Base-by-base conservation (phyloP, 495 filamentous ascomycete species). In the Mycothermus thermophilus region DNA sequence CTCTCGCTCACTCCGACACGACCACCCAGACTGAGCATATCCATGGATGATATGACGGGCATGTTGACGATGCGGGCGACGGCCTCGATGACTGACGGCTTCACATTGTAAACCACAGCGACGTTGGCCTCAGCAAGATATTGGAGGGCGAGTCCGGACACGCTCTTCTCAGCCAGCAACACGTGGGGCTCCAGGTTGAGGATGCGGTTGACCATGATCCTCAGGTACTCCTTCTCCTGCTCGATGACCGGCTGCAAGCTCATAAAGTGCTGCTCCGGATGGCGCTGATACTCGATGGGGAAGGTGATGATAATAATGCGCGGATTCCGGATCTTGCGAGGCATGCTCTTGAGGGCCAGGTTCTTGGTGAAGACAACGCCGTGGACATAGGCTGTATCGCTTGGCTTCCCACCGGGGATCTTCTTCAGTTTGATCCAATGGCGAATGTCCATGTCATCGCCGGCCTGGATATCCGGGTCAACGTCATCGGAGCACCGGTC, bases 371-470 rank as follows among this genome's bases (percentile, higher is more conserved):
- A 99, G 8, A 95, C 87, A 9, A 99, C 75, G 0, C 92, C 92
- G 20, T 90, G 92, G 18, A 99, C 78, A 54, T 96, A 96, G 8
- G 75, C 75, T 3, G 90, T 96, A 57, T 99, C 92, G 12, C 80
- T 74, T 26, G 90, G 90, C 33, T 69, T 73, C 18, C 86, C 90
- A 13, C 88, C 87, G 1, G 86, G 79, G 5, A 95, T 86, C 51
- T 92, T 92, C 49, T 99, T 99, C 14, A 99, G 60, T 56, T 99
- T 99, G 28, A 99, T 79, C 48, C 94, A 99, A 48, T 96, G 88
- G n/a, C 90, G 74, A 41, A 99, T 94, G 54, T 99, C 88, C 60
- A 96, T 94, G 47, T 88, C 82, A 48, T 99, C 92, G 2, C 83
- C 84, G 30, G 67, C 67, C 32, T 86, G 77, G 15, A 94, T 78